phyloP scores from a whole-genome alignment of 495 filamentous ascomycete genomes.

The Penicillium cinerascens region DNA sequence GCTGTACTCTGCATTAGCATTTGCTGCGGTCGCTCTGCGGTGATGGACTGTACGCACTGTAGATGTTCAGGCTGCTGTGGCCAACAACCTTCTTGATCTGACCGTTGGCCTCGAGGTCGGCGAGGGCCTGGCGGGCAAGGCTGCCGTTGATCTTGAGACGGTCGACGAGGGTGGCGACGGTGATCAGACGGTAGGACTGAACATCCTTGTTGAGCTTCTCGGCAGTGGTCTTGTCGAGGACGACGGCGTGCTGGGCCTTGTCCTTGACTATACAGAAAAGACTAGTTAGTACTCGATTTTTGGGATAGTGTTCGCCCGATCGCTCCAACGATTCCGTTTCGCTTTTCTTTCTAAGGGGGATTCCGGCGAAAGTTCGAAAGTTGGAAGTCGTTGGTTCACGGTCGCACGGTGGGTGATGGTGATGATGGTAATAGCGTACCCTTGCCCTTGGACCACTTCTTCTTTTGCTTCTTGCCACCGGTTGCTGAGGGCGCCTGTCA shows the following conservation, averaged over 20 bases:
- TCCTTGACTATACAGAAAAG: conserved; percentile 79
- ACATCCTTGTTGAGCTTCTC: conserved; percentile 92
- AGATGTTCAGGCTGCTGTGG: conserved; percentile 96
- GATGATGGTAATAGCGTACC: conserved; percentile 53
- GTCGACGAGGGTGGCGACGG: conserved; percentile 96
- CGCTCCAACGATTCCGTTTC: conserved; percentile 17
- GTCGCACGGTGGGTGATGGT: conserved; percentile 18
- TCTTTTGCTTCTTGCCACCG: conserved; percentile 97
- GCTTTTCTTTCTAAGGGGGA: conserved; percentile 15
- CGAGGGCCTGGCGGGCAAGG: conserved; percentile 82
- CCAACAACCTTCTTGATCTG: conserved; percentile 97
- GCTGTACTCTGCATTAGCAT: conserved; percentile 31
- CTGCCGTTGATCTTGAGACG: conserved; percentile 99
- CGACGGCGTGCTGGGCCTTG: conserved; percentile 96
- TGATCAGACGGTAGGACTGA: conserved; percentile 99
- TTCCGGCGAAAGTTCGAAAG: conserved; percentile 18
- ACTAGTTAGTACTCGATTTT: conserved; percentile 25
- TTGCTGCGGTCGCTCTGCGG: neutral
- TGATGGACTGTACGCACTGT: conserved; percentile 57
- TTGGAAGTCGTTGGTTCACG: conserved; percentile 25
- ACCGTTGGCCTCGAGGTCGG: conserved; percentile 95
- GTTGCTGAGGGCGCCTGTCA: conserved; percentile 69
- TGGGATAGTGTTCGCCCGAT: neutral
- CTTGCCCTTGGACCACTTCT: conserved; percentile 99
- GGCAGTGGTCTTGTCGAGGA: conserved; percentile 65